A percentile compares a stretch with the other conserved stretches of the same genome.
Conservation (phyloP, 805 yeast genomes). For the Metschnikowia rubicola region DNA sequence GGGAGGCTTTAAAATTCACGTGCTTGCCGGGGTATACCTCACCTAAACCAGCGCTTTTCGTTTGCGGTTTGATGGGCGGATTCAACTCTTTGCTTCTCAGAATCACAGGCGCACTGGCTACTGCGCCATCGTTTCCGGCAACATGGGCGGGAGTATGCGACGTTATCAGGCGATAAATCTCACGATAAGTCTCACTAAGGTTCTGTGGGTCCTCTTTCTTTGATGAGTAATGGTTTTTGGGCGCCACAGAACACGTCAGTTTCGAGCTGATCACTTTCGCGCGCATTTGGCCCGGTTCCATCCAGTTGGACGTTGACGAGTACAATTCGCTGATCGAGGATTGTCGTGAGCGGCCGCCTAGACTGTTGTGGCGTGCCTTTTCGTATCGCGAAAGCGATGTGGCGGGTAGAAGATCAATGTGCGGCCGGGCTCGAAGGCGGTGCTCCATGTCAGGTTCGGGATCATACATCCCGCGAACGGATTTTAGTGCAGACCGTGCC, state of each 20-base stretch:
- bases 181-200: conserved; percentile 30
- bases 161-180: conserved; percentile 37
- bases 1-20: no score
- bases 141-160: conserved; percentile 26
- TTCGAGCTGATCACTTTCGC: conserved; percentile 11
- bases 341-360: conserved; percentile 27
- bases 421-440: background rate
- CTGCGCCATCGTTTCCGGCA: conserved; percentile 7
- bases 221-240: background rate
- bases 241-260: conserved; percentile 14
- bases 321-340: conserved; percentile 41
- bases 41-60: background rate
- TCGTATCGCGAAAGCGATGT: conserved; percentile 38
- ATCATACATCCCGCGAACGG: background rate
- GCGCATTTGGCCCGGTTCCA: conserved; percentile 39
- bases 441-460: background rate
- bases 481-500: background rate
- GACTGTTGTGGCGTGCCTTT: conserved; percentile 20
- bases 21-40: background rate
- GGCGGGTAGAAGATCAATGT: conserved; percentile 25
- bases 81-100: background rate
- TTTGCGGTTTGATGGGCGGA: background rate
- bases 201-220: conserved; percentile 12
- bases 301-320: conserved; percentile 47
- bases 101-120: background rate